Evolutionary conservation across 108 stramenopile species (phyloP).

Genomic region (Nitzschia sp.): DNA sequence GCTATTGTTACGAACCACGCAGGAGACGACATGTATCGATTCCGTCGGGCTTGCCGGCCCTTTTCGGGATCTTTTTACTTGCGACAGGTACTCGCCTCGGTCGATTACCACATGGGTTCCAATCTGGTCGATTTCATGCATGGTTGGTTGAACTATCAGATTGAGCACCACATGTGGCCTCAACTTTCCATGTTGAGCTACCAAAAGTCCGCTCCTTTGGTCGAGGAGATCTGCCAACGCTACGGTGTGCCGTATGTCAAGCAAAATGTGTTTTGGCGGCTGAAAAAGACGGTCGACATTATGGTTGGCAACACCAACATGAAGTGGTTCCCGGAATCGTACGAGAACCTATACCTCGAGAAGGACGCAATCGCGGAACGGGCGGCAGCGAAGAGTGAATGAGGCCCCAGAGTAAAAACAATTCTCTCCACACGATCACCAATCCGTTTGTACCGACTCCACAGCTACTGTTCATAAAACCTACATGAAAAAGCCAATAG

Average conservation of each 20-base stretch:
- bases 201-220: conserved; percentile 53
- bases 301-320: conserved; percentile 65
- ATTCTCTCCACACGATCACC: too few species aligned
- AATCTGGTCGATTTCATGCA: conserved; percentile 68
- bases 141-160: conserved; percentile 77
- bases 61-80: conserved; percentile 65
- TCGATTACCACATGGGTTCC: conserved; percentile 53
- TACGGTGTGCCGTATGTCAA: conserved; percentile 67
- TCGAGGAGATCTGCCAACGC: conserved; percentile 52
- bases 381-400: conserved; percentile 7
- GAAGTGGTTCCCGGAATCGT: conserved; percentile 57
- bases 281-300: conserved; percentile 67
- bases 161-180: conserved; percentile 77
- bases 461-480: too few species aligned
- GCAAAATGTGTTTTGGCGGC: conserved; percentile 53
- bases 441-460: too few species aligned
- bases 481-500: too few species aligned
- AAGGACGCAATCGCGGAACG: conserved; percentile 19
- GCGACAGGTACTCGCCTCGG: conserved; percentile 63
- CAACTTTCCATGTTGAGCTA: conserved; percentile 66
- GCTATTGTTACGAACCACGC: conserved; percentile 80
- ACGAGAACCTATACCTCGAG: conserved; percentile 34
- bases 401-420: too few species aligned
- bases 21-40: conserved; percentile 73
- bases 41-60: conserved; percentile 63